These are phyloP conservation scores for Ophiocordyceps polyrhachis-furcata DNA, from an alignment of 2,329 filamentous ascomycete species.

Conservation along the genomic window DNA sequence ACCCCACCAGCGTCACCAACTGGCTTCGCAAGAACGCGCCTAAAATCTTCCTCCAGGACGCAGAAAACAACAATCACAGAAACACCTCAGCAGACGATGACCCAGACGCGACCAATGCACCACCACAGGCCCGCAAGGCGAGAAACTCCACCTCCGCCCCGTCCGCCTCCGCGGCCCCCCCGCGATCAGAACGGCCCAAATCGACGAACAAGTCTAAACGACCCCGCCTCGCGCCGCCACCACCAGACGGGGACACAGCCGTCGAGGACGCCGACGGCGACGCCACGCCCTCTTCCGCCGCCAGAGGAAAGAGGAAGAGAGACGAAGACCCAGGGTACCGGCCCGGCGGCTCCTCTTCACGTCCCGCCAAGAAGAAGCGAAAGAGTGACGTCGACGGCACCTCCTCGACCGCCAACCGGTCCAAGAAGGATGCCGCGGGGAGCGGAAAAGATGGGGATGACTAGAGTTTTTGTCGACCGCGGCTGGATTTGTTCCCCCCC, in stretches of 20 bases:
- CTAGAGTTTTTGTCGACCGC: neutral
- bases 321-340: slow-evolving; percentile 42
- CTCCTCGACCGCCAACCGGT: slow-evolving; percentile 15
- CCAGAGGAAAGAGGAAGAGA: slow-evolving; percentile 30
- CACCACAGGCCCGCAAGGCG: neutral
- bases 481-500: neutral
- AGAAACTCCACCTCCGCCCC: neutral
- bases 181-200: slow-evolving; percentile 11
- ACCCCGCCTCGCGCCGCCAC: slow-evolving; percentile 6
- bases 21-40: slow-evolving; percentile 80
- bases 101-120: neutral
- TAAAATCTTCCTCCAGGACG: slow-evolving; percentile 61
- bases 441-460: neutral
- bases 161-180: neutral
- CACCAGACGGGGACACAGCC: slow-evolving; percentile 11
- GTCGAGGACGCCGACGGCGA: slow-evolving; percentile 20
- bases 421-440: slow-evolving; percentile 12
- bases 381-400: slow-evolving; percentile 28
- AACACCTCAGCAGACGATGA: slow-evolving; percentile 7
- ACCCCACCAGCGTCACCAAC: slow-evolving; percentile 85
- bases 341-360: slow-evolving; percentile 34
- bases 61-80: slow-evolving; percentile 19
- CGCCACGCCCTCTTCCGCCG: slow-evolving; percentile 12
- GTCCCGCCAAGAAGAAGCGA: slow-evolving; percentile 38
- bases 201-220: slow-evolving; percentile 21